Base-by-base conservation (phyloP, 345 rosid genomes). In the Iberis pinnata region DNA sequence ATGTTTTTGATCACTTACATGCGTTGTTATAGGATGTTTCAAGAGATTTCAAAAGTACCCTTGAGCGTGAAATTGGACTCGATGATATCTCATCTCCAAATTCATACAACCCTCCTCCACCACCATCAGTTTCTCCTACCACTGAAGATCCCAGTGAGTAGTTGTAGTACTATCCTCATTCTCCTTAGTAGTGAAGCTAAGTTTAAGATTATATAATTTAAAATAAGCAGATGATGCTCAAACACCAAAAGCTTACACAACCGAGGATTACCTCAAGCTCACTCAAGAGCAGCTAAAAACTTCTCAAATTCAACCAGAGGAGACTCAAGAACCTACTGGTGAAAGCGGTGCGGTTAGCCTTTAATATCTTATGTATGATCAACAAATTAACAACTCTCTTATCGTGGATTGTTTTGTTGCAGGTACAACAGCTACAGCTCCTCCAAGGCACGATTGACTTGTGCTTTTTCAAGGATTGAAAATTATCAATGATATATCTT, bases 41-140 rank as follows among this genome's bases (percentile, higher is more conserved):
- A 19, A 84, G 84, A 76, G 98, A 90, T 53, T 90, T 90, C 72
- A 90, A 90, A 71, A 87, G 82, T 71, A 89, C 92, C 37, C 95
- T 89, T 13, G 97, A 89, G 57, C 77, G 80, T 43, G 97, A 85
- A 68, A 89, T 89, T 57, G 97, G 95, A 32, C 77, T 89, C 8
- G 92, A 89, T 10, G 95, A 85, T 1, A 63, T 73, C 19, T 35
- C 83, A 26, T 24, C 53, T 10, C 85, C 72, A 50, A 77, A 67
- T 37, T 58, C 64, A 18, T 40, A 75, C 71, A 53, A 52, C 66
- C 58, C 88, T 56, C 35, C 69, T 29, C 75, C 82, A 76, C 82
- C 58, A 18, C 59, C 80, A 62, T 61, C 84, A 26, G 8, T 76
- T 8, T 65, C 52, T 51, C 49, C 71, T 61, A 61, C 43, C 42